A percentile compares a stretch with the other conserved stretches of the same genome.
Evolutionary conservation across 1,139 yeast genomes (phyloP).

Genomic region (Nadsonia commutata): DNA sequence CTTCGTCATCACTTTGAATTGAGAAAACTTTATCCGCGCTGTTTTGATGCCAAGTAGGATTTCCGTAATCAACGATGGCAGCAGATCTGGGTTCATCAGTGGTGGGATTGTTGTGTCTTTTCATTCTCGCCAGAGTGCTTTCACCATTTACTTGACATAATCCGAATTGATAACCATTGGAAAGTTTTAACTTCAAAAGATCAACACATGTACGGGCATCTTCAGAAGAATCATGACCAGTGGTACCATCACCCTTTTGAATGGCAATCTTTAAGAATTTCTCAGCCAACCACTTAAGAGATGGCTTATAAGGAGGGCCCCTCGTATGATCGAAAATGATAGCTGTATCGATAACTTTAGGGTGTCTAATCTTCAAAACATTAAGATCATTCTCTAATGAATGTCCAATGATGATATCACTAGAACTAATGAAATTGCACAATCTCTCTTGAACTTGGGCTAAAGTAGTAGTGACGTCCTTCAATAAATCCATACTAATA

Average conservation of each 20-base stretch:
- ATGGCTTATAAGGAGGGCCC: constrained; percentile 70
- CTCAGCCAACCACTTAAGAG: constrained; percentile 52
- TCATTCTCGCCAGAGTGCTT: constrained; percentile 23
- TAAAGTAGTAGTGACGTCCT: constrained; percentile 48
- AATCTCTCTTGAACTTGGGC: constrained; percentile 52
- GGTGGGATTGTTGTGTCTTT: constrained; percentile 1
- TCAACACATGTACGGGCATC: constrained; percentile 77
- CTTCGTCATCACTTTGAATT: constrained; percentile 46
- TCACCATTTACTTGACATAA: constrained; percentile 29
- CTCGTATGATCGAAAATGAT: constrained; percentile 62
- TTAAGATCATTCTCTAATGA: constrained; percentile 84
- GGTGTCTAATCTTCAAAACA: constrained; percentile 65
- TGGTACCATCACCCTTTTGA: constrained; percentile 35
- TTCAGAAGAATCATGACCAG: constrained; percentile 77
- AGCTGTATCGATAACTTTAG: constrained; percentile 70
- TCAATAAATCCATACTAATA: constrained; percentile 54
- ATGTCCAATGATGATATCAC: constrained; percentile 63
- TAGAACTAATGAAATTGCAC: constrained; percentile 45
- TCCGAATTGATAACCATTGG: constrained; percentile 56
- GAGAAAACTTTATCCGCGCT: constrained; percentile 27
- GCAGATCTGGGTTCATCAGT: constrained; percentile 10
- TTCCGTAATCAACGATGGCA: constrained; percentile 24
- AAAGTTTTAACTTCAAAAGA: constrained; percentile 51
- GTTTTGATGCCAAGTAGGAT: constrained; percentile 23
- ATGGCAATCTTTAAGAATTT: constrained; percentile 42